Percentiles rank a stretch among this genome's conserved stretches.
Conservation (phyloP, 768 basidiomycete genomes). For the Tricholoma terreum region DNA sequence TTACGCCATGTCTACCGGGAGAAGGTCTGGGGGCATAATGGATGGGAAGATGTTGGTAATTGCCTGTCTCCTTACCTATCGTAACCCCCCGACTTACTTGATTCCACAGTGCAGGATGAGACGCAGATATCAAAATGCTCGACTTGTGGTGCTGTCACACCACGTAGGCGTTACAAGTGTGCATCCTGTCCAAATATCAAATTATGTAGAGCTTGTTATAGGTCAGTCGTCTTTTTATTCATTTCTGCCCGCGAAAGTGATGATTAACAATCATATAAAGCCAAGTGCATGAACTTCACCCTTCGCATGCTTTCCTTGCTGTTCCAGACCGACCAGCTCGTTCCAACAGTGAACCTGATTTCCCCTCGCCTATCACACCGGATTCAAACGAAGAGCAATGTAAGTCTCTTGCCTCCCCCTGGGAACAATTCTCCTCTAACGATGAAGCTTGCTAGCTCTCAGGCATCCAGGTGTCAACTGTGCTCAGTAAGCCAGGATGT, state of each 20-base stretch:
- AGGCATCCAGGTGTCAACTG: slow-evolving; percentile 83
- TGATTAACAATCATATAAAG: slow-evolving; percentile 33
- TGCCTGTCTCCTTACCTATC: slow-evolving; percentile 11
- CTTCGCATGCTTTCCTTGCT: slow-evolving; percentile 79
- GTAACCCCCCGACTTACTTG: neutral
- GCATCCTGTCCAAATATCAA: slow-evolving; percentile 76
- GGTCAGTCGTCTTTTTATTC: slow-evolving; percentile 39
- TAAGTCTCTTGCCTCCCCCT: slow-evolving; percentile 30
- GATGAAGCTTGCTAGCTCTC: slow-evolving; percentile 47
- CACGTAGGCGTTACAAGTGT: slow-evolving; percentile 77
- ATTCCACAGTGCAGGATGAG: slow-evolving; percentile 62
- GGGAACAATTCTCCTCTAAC: neutral
- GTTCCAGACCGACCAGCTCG: slow-evolving; percentile 62
- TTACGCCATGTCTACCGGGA: slow-evolving; percentile 83
- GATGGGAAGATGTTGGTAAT: slow-evolving; percentile 90
- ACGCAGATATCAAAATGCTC: slow-evolving; percentile 64
- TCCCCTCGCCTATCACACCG: slow-evolving; percentile 25
- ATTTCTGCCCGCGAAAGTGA: slow-evolving; percentile 1
- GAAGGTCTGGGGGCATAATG: slow-evolving; percentile 77
- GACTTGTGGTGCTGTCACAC: slow-evolving; percentile 67
- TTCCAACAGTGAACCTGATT: slow-evolving; percentile 39
- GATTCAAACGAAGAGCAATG: slow-evolving; percentile 58
- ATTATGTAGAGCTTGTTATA: slow-evolving; percentile 80
- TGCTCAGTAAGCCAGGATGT: slow-evolving; percentile 61
- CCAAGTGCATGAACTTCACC: slow-evolving; percentile 90